Evolutionary conservation across 345 rosid species (phyloP).

Genomic region (Arabidopsis arenosa): DNA sequence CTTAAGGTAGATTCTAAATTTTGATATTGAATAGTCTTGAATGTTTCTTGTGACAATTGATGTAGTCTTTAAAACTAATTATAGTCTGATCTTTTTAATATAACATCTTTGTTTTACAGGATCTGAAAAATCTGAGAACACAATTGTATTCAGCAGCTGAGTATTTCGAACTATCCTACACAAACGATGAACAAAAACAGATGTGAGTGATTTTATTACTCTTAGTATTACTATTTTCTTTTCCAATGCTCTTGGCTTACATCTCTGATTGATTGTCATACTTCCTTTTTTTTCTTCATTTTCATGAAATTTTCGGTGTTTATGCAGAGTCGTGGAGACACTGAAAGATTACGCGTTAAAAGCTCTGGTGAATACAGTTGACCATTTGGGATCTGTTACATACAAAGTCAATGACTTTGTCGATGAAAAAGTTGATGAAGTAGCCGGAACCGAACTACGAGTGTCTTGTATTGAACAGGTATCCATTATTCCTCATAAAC

Average conservation of each 20-base stretch:
- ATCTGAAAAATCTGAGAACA: conserved; percentile 81
- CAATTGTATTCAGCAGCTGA: conserved; percentile 95
- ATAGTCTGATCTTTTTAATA: background rate
- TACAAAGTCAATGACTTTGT: conserved; percentile 84
- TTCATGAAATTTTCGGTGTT: background rate
- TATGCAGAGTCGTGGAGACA: conserved; percentile 85
- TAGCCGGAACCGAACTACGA: conserved; percentile 71
- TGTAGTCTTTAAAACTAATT: background rate
- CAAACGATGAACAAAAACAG: conserved; percentile 81
- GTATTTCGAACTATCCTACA: conserved; percentile 85
- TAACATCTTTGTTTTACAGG: conserved; percentile 50
- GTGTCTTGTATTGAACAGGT: conserved; percentile 94
- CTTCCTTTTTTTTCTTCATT: background rate
- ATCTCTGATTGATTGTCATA: background rate
- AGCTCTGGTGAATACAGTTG: conserved; percentile 94
- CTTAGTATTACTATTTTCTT: background rate
- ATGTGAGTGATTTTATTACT: conserved; percentile 56
- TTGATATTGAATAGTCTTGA: background rate
- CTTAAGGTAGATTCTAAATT: conserved; percentile 60
- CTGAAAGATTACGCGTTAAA: conserved; percentile 88
- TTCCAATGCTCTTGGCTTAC: background rate
- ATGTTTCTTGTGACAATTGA: conserved; percentile 4
- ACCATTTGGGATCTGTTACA: conserved; percentile 92
- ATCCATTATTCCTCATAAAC: background rate
- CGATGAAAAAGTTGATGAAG: conserved; percentile 88